A percentile compares a stretch with the other conserved stretches of the same genome.
Evolutionary conservation across 139 green algal genomes (phyloP).

Genomic region (Tetraselmis chui): DNA sequence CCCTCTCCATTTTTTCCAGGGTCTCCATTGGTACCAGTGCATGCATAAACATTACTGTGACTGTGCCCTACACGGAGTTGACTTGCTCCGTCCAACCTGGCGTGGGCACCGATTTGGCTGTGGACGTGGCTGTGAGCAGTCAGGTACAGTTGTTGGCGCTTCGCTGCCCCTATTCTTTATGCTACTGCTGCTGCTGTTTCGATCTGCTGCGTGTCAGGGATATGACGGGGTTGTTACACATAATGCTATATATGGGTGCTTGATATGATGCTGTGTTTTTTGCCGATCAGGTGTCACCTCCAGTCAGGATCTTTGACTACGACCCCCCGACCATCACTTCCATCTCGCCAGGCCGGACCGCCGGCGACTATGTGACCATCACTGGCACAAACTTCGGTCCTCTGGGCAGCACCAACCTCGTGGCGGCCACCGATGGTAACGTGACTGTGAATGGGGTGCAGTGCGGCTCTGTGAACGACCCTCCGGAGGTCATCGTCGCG

Average conservation of each 20-base stretch:
- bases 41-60: constrained; percentile 12
- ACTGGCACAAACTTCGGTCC: constrained; percentile 19
- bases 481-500: not conserved
- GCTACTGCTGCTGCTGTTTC: too few relatives aligned
- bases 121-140: not conserved
- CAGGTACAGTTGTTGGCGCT: not conserved
- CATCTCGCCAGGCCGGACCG: not conserved
- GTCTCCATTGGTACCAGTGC: not conserved
- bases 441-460: not conserved
- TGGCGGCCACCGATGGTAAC: not conserved
- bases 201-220: too few relatives aligned
- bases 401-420: constrained; percentile 2
- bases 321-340: not conserved
- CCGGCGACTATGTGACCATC: not conserved
- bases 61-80: constrained; percentile 2
- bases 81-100: not conserved
- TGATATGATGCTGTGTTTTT: too few relatives aligned
- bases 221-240: too few relatives aligned
- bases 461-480: not conserved
- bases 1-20: not conserved
- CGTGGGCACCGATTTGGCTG: not conserved
- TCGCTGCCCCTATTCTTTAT: too few relatives aligned
- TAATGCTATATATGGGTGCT: too few relatives aligned
- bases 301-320: not conserved
- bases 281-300: not conserved